phyloP scores from a whole-genome alignment of 2,329 filamentous ascomycete species.

The Microcyclospora tardicrescens region DNA sequence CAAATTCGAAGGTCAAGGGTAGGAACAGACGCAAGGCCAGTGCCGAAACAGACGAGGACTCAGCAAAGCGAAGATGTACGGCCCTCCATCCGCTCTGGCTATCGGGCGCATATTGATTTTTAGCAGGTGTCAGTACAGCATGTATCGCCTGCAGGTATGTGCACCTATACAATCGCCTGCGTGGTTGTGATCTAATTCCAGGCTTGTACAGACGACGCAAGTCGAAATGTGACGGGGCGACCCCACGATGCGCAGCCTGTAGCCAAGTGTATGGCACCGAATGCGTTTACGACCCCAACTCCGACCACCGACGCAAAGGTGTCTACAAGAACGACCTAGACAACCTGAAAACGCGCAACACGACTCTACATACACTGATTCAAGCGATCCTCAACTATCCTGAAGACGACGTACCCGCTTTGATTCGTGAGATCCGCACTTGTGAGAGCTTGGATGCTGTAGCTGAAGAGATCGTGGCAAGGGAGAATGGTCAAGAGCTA shows the following conservation, averaged over 20 bases:
- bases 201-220: constrained; percentile 19
- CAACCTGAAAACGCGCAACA: constrained; percentile 71
- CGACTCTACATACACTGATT: constrained; percentile 81
- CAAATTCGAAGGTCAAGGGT: too few species aligned
- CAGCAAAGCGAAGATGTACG: constrained; percentile 25
- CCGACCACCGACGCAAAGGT: constrained; percentile 83
- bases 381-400: constrained; percentile 84
- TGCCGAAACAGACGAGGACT: constrained; percentile 19
- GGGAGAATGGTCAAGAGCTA: constrained; percentile 35
- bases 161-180: neutral
- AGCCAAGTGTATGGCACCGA: constrained; percentile 81
- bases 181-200: neutral
- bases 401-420: constrained; percentile 68
- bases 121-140: constrained; percentile 17
- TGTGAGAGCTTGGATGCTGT: constrained; percentile 62
- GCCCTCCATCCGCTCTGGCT: neutral
- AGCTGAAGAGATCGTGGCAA: constrained; percentile 44
- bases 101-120: neutral
- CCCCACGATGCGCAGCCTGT: constrained; percentile 90
- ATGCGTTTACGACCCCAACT: constrained; percentile 92
- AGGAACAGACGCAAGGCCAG: neutral
- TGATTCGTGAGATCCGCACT: constrained; percentile 78
- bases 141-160: constrained; percentile 18
- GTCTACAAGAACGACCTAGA: constrained; percentile 93
- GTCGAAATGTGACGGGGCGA: constrained; percentile 66